phyloP scores from a whole-genome alignment of 148 eudicot species.

The Heliosperma pusillum region DNA sequence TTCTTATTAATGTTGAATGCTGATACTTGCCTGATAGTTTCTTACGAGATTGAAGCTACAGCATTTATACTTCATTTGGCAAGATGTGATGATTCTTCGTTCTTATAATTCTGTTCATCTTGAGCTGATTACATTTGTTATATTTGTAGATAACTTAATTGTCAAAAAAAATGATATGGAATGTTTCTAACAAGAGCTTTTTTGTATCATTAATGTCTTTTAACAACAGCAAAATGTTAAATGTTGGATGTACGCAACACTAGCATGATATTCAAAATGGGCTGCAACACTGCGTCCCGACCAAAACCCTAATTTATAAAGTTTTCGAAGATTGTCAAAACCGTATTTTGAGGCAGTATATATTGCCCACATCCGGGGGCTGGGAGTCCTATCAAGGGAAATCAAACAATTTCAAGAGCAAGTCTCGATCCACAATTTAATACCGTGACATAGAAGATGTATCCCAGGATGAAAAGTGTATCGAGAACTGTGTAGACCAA shows the following conservation, averaged over 20 bases:
- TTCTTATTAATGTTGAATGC: slow-evolving; percentile 10
- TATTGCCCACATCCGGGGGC: too few relatives aligned
- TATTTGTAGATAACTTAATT: neutral
- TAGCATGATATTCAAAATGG: neutral
- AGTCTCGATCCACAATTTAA: neutral
- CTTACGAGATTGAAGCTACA: slow-evolving; percentile 1
- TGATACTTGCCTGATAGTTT: neutral
- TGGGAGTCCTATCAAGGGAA: too few relatives aligned
- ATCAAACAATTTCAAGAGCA: neutral
- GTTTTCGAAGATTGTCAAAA: too few relatives aligned
- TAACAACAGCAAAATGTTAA: neutral
- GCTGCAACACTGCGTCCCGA: neutral
- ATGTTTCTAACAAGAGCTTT: too few relatives aligned
- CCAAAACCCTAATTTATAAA: neutral
- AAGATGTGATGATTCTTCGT: neutral
- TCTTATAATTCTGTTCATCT: neutral
- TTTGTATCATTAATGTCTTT: neutral
- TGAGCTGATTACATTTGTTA: neutral
- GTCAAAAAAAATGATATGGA: neutral
- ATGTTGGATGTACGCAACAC: neutral
- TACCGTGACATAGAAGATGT: neutral
- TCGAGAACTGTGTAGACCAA: neutral
- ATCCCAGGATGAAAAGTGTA: neutral
- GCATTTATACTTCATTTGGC: neutral
- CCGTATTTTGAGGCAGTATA: too few relatives aligned